Base-by-base conservation (phyloP, 208 protist species). In the Kentomonas sorsogonicus region DNA sequence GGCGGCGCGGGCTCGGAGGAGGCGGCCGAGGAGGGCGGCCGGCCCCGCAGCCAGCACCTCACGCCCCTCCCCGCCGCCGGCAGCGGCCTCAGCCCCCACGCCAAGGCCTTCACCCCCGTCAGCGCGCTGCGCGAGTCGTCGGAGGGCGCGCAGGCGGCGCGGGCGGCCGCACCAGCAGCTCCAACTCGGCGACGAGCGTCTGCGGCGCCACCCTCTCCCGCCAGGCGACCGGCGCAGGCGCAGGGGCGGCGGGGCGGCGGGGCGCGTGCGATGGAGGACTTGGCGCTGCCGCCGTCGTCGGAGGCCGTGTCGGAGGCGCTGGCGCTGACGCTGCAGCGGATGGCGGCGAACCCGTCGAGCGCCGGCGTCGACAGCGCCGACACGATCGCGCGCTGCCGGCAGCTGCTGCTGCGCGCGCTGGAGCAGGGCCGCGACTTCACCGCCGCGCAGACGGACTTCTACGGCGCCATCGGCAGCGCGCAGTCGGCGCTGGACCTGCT, bases 401-500 rank as follows among this genome's bases (percentile, higher is more conserved):
- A 25, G 11, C 38, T 70, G 1, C 2, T 70, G 7, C 16, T 46
- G 0, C 23, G 22, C 3, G 55, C 34, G 1, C 52, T 75, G 36
- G n/a, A 43, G 15, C 23, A 39, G 10, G 46, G 29, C 44, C 27
- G 60, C 16, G 31, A 33, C 4, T 52, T 52, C 53, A 27, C 55
- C 29, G 23, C 40, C 13, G 61, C 71, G 0, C 31, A 62, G 30
- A 44, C 61, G 10, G 27, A 57, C 31, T 63, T 74, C 43, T 75
- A 77, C 43, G 66, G 67, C 34, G 57, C 66, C 30, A 34, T 77
- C 45, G 61, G 59, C 23, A 36, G 52, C 33, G 56, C 74, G 36
- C 38, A 43, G 15, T 54, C 57, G 29, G 27, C 72, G 39, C 48
- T 77, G 20, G 29, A 40, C 11, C 53, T 82, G 3, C 48, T 82